Percentiles rank a stretch among this genome's conserved stretches.
Conservation (phyloP, 2,329 filamentous ascomycete genomes). For the Cladosporium sp. region DNA sequence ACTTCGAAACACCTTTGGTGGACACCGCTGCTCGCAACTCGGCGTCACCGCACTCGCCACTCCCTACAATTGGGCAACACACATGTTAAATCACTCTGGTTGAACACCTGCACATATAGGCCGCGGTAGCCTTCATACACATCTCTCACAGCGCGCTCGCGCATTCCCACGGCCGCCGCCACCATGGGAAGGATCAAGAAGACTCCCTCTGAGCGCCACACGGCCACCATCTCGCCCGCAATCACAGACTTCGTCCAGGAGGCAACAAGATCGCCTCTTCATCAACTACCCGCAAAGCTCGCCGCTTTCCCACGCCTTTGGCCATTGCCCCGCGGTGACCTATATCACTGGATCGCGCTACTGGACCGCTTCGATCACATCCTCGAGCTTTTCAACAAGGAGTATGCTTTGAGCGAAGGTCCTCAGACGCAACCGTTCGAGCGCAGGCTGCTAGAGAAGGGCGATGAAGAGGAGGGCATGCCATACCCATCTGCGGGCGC, state of each 20-base stretch:
- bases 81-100: constrained; percentile 3
- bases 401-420: constrained; percentile 76
- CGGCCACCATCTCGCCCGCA: constrained; percentile 72
- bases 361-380: constrained; percentile 92
- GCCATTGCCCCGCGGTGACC: constrained; percentile 92
- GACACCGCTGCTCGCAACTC: background rate
- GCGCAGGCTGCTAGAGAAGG: constrained; percentile 63
- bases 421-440: constrained; percentile 78
- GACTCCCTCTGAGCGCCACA: constrained; percentile 55
- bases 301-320: constrained; percentile 81
- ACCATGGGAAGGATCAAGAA: constrained; percentile 58
- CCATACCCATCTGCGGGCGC: constrained; percentile 27
- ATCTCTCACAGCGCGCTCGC: constrained; percentile 10
- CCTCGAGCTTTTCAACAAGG: constrained; percentile 75
- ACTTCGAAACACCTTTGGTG: background rate
- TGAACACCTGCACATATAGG: constrained; percentile 13
- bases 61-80: background rate
- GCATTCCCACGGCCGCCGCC: constrained; percentile 14
- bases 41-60: background rate
- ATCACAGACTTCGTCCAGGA: constrained; percentile 76
- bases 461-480: constrained; percentile 51
- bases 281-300: constrained; percentile 75
- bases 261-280: constrained; percentile 68
- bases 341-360: constrained; percentile 97
- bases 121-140: constrained; percentile 17